Conservation (phyloP, 73 alveolate genomes). For the Paramecium sexaurelia region DNA sequence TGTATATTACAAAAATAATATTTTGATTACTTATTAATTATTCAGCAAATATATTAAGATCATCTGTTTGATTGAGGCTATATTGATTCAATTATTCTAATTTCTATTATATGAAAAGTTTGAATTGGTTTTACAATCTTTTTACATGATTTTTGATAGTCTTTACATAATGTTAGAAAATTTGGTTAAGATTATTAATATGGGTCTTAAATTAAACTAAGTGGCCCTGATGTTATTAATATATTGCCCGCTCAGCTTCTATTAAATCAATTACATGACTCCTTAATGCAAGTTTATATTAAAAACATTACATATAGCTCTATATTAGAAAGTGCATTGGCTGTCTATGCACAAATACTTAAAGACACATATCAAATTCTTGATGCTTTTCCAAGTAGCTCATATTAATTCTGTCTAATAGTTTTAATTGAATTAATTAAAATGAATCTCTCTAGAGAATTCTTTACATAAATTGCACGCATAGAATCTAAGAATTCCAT, state of each 20-base stretch:
- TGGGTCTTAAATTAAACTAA: not conserved
- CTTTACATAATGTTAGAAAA: not conserved
- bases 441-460: not conserved
- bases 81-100: not conserved
- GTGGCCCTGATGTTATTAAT: not conserved
- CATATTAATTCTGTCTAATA: not conserved
- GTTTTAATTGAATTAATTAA: constrained; percentile 10
- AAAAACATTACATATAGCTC: not conserved
- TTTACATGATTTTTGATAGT: not conserved
- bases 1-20: not conserved
- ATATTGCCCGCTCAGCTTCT: not conserved
- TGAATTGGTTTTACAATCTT: not conserved
- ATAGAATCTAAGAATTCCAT: not conserved
- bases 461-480: not conserved
- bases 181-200: not conserved
- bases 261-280: constrained; percentile 11
- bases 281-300: not conserved
- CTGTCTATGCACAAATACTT: not conserved
- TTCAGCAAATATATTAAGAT: not conserved
- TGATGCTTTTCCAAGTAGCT: not conserved
- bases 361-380: not conserved
- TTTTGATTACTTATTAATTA: not conserved
- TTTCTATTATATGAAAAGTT: not conserved
- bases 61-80: not conserved
- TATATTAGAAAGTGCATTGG: not conserved